Conservation (phyloP, 768 basidiomycete genomes). For the Suillus brevipes region DNA sequence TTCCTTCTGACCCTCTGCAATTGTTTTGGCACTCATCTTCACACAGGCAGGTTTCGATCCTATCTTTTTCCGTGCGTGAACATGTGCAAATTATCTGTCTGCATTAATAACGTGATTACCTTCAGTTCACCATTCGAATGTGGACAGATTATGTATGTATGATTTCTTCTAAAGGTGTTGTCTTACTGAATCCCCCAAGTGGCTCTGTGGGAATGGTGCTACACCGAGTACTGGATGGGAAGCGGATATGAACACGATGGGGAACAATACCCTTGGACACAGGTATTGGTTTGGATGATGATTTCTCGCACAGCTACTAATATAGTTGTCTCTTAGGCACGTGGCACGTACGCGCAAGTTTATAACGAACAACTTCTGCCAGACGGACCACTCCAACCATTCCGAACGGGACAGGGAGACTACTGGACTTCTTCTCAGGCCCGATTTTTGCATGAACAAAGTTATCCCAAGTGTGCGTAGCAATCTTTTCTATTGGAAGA, state of each 20-base stretch:
- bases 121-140: constrained; percentile 27
- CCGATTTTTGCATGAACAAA: constrained; percentile 21
- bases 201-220: constrained; percentile 33
- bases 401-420: constrained; percentile 22
- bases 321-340: constrained; percentile 10
- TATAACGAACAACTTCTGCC: constrained; percentile 25
- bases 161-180: neutral
- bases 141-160: constrained; percentile 25
- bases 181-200: constrained; percentile 14
- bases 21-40: neutral
- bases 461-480: constrained; percentile 24
- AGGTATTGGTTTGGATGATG: constrained; percentile 17
- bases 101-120: neutral
- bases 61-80: constrained; percentile 25
- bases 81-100: neutral
- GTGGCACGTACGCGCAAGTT: constrained; percentile 23
- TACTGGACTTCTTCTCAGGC: constrained; percentile 28
- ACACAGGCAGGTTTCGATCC: constrained; percentile 26
- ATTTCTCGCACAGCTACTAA: neutral
- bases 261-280: constrained; percentile 20
- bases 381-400: constrained; percentile 25
- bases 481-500: neutral
- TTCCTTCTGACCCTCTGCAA: neutral
- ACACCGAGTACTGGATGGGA: constrained; percentile 30
- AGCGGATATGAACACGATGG: constrained; percentile 20